phyloP scores from a whole-genome alignment of 1,284 basidiomycete species.

The Pseudozyma tsukubaensis region DNA sequence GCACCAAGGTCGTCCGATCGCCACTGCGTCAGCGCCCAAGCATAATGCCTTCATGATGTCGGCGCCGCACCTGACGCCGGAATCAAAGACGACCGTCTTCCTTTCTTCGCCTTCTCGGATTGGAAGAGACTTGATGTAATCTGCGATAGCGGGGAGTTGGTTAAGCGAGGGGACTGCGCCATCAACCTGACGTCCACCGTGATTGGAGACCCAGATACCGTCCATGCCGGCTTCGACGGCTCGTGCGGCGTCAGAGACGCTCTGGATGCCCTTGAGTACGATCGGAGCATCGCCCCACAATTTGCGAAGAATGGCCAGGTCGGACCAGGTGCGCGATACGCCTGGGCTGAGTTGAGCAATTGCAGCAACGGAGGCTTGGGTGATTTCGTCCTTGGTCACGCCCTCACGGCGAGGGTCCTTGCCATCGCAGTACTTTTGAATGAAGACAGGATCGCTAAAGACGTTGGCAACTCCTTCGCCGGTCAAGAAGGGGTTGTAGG shows the following conservation, averaged over 20 bases:
- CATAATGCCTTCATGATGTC: constrained; percentile 63
- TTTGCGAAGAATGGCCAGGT: constrained; percentile 51
- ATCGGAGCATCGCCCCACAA: constrained; percentile 61
- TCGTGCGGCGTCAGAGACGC: constrained; percentile 50
- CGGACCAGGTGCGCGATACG: constrained; percentile 58
- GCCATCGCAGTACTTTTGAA: constrained; percentile 20
- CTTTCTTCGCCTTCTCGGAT: constrained; percentile 35
- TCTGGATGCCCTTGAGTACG: constrained; percentile 64
- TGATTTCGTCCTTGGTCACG: constrained; percentile 54
- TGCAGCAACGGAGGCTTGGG: constrained; percentile 47
- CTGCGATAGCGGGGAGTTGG: constrained; percentile 50
- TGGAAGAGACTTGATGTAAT: constrained; percentile 37
- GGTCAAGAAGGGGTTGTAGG: constrained; percentile 76
- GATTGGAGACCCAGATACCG: constrained; percentile 65
- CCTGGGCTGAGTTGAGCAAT: constrained; percentile 58
- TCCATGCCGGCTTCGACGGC: constrained; percentile 62
- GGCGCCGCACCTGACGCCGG: constrained; percentile 57
- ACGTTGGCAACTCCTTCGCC: constrained; percentile 70
- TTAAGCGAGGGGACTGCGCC: constrained; percentile 57
- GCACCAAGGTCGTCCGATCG: constrained; percentile 61
- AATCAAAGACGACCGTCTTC: constrained; percentile 61
- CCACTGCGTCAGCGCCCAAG: constrained; percentile 63
- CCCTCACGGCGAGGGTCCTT: constrained; percentile 50
- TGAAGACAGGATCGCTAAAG: constrained; percentile 63
- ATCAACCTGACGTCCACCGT: constrained; percentile 66